Base-by-base conservation (phyloP, 495 filamentous ascomycete genomes). In the Aspergillus avenaceus region DNA sequence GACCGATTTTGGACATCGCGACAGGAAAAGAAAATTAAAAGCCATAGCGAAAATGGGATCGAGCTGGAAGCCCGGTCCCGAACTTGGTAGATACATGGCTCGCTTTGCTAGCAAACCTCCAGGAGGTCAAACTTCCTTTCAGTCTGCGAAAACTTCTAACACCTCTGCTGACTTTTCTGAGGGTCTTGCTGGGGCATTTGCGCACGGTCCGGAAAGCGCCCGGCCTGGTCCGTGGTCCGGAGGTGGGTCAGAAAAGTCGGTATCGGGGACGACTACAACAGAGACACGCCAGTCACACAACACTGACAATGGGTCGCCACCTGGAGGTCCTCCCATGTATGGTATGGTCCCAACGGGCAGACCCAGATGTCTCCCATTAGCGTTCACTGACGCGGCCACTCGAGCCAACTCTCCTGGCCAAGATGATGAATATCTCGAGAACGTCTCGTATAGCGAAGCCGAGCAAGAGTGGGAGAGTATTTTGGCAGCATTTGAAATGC, bases 401-500 rank as follows among this genome's bases (percentile, higher is more conserved):
- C 31, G 55, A 41, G n/a, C 50, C 19, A 49, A 48, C 5, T 49
- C 57, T 24, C 45, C 50, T 22, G 57, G 66, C 13, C 25, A 52
- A 12, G 56, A 60, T 48, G 66, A 76, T 40, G 71, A 79, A 11
- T 55, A 72, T 5, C 79, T 82, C 49, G 74, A 86, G 12, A 79
- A 85, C 46, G 58, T 74, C 5, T 83, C 81, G 29, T 89, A 85
- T 18, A 64, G 71, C 22, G 79, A 85, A 14, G 91, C 92, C 13
- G 74, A 89, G 53, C 69, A 68, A 19, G 90, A 97, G 66, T 96
- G 92, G 89, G 79, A 84, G 41, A 71, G 73, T 36, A 93, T 98
- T 46, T 65, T 75, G 2, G 64, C 71, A 13, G 90, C 91, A 3
- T 85, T 96, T 45, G 73, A 84, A 22, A 59, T 77, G 4, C 83